A percentile compares a stretch with the other conserved stretches of the same genome.
phyloP scores from a whole-genome alignment of 345 rosid genomes.

The Citrus sp. region DNA sequence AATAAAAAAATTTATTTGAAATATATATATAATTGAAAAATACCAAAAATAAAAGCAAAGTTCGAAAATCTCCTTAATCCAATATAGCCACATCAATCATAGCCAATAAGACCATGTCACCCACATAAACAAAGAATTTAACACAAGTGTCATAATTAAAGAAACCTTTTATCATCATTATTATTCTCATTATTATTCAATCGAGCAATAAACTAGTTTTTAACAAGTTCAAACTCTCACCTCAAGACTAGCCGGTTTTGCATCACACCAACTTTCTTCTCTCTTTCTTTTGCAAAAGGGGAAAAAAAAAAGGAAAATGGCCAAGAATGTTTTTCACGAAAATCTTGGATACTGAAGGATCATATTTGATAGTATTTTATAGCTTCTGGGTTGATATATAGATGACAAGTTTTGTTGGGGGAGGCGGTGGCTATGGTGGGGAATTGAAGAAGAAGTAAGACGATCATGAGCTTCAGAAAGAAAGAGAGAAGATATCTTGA shows the following conservation, averaged over 20 bases:
- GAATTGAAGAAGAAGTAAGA: slow-evolving; percentile 7
- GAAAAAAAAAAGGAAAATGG: neutral
- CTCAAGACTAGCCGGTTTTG: neutral
- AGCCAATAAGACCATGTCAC: neutral
- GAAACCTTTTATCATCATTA: neutral
- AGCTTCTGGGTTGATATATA: neutral
- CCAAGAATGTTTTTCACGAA: neutral
- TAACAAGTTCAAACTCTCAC: neutral
- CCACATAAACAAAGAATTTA: neutral
- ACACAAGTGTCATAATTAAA: neutral
- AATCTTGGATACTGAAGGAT: neutral
- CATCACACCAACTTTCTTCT: neutral
- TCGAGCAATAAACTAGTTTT: neutral
- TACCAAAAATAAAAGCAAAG: no score
- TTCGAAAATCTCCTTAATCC: neutral
- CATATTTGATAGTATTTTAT: neutral
- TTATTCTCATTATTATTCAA: slow-evolving; percentile 6
- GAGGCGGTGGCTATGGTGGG: neutral
- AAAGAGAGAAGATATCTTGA: slow-evolving; percentile 2
- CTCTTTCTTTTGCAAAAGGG: neutral
- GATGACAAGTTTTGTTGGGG: slow-evolving; percentile 11
- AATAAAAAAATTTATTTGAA: no score
- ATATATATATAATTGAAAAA: neutral
- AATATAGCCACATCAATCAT: neutral
- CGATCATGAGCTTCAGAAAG: slow-evolving; percentile 10